A percentile compares a stretch with the other conserved stretches of the same genome.
Conservation (phyloP, 2,329 filamentous ascomycete genomes). For the Colletotrichum echinochloae region DNA sequence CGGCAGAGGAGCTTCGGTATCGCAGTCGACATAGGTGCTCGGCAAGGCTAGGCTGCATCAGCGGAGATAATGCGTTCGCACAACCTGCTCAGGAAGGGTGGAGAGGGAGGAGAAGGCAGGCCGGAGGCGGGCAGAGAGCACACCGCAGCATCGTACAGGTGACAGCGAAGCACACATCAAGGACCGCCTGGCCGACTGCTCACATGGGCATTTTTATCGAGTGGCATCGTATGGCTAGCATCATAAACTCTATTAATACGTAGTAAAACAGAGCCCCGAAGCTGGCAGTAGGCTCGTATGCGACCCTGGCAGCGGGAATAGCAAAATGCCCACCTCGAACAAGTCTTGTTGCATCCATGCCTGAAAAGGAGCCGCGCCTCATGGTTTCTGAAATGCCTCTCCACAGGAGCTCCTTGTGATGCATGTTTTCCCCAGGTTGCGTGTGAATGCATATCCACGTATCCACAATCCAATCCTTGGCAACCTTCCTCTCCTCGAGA, state of each 20-base stretch:
- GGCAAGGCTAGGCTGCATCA: slow-evolving; percentile 36
- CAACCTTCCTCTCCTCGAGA: background rate
- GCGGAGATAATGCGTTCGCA: slow-evolving; percentile 8
- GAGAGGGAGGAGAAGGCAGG: background rate
- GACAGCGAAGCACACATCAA: slow-evolving; percentile 25
- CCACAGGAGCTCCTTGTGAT: slow-evolving; percentile 38
- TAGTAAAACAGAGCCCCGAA: slow-evolving; percentile 1
- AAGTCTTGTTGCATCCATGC: background rate
- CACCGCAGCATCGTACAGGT: slow-evolving; percentile 25
- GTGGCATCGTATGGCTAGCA: background rate
- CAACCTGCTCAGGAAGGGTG: background rate
- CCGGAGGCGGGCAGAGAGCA: slow-evolving; percentile 17
- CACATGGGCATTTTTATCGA: slow-evolving; percentile 19
- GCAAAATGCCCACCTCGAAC: slow-evolving; percentile 1
- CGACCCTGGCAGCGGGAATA: slow-evolving; percentile 1
- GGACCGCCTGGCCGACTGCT: slow-evolving; percentile 8
- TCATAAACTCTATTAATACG: background rate
- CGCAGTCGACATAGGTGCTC: slow-evolving; percentile 24
- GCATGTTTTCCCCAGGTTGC: background rate
- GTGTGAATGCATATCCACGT: slow-evolving; percentile 23
- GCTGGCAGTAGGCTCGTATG: background rate
- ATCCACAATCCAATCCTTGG: slow-evolving; percentile 34
- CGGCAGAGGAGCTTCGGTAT: slow-evolving; percentile 28
- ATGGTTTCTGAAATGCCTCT: slow-evolving; percentile 4
- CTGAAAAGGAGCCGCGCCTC: slow-evolving; percentile 14